A percentile compares a stretch with the other conserved stretches of the same genome.
phyloP scores from a whole-genome alignment of 805 yeast genomes.

The Metschnikowia kunwiensis region DNA sequence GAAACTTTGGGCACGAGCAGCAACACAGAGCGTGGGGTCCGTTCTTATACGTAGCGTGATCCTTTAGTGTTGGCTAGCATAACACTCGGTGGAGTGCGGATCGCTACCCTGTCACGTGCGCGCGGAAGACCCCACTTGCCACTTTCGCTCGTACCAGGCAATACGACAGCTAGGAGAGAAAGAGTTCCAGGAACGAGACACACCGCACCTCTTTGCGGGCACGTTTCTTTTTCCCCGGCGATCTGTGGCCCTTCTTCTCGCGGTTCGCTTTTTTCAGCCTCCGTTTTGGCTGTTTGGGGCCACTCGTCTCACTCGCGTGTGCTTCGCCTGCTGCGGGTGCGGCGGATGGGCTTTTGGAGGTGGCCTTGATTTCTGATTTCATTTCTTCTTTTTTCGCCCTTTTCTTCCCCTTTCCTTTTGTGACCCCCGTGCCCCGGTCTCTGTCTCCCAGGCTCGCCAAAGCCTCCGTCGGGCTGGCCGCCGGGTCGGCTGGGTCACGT shows the following conservation, averaged over 20 bases:
- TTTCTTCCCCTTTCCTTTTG: background rate
- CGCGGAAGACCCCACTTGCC: constrained; percentile 1
- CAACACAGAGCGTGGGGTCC: too few species aligned
- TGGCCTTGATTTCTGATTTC: too few species aligned
- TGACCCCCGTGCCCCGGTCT: background rate
- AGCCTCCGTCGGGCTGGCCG: too few species aligned
- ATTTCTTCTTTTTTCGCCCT: background rate
- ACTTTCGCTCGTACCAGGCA: background rate
- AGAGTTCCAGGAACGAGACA: constrained; percentile 12
- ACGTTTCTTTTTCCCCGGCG: background rate
- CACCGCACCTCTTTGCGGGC: constrained; percentile 8
- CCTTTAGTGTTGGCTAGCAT: constrained; percentile 1
- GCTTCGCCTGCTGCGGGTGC: too few species aligned
- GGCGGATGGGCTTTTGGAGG: too few species aligned
- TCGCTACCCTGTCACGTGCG: constrained; percentile 10
- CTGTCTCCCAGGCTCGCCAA: too few species aligned
- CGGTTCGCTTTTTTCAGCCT: background rate
- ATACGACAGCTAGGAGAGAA: background rate
- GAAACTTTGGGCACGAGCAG: too few species aligned
- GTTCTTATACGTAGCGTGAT: constrained; percentile 2
- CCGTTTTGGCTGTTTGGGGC: background rate
- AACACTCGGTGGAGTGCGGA: constrained; percentile 1
- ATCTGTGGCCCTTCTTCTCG: background rate
- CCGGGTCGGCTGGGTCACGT: too few species aligned
- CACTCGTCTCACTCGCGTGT: too few species aligned